Evolutionary conservation across 352 stramenopile species (phyloP).

Genomic region (Globisporangium apiculatum): DNA sequence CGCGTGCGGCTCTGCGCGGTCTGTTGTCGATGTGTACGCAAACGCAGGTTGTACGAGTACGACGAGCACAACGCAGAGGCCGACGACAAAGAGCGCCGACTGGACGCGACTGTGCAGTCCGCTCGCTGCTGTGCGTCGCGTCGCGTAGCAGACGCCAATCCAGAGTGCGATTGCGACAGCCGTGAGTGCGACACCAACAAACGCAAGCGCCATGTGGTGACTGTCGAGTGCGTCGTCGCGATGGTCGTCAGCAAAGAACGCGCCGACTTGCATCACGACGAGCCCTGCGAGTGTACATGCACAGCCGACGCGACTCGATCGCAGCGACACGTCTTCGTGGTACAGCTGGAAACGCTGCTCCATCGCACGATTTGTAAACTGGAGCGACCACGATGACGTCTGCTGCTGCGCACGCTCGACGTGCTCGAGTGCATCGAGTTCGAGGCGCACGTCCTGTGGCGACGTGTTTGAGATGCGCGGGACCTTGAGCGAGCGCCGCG

Average conservation of each 20-base stretch:
- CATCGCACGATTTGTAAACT: slow-evolving; percentile 34
- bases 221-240: slow-evolving; percentile 11
- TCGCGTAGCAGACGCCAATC: slow-evolving; percentile 17
- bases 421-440: slow-evolving; percentile 44
- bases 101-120: slow-evolving; percentile 27
- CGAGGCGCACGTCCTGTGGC: slow-evolving; percentile 30
- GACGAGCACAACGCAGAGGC: slow-evolving; percentile 21
- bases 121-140: neutral
- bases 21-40: neutral
- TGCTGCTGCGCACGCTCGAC: slow-evolving; percentile 32
- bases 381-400: slow-evolving; percentile 29
- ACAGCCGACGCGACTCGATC: slow-evolving; percentile 27
- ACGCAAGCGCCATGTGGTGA: slow-evolving; percentile 16
- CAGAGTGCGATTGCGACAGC: slow-evolving; percentile 5
- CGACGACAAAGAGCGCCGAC: slow-evolving; percentile 20
- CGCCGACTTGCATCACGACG: slow-evolving; percentile 30
- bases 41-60: slow-evolving; percentile 29
- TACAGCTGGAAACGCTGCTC: slow-evolving; percentile 54
- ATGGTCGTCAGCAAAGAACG: slow-evolving; percentile 17
- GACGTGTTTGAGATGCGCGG: slow-evolving; percentile 42
- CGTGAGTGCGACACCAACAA: slow-evolving; percentile 15
- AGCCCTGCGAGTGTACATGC: slow-evolving; percentile 24
- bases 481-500: slow-evolving; percentile 14
- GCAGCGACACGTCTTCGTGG: slow-evolving; percentile 41
- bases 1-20: slow-evolving; percentile 10